Percentiles rank a stretch among this genome's conserved stretches.
These are phyloP conservation scores for Saprolegnia parasitica DNA, from an alignment of 352 stramenopile genomes.

Conservation along the genomic window DNA sequence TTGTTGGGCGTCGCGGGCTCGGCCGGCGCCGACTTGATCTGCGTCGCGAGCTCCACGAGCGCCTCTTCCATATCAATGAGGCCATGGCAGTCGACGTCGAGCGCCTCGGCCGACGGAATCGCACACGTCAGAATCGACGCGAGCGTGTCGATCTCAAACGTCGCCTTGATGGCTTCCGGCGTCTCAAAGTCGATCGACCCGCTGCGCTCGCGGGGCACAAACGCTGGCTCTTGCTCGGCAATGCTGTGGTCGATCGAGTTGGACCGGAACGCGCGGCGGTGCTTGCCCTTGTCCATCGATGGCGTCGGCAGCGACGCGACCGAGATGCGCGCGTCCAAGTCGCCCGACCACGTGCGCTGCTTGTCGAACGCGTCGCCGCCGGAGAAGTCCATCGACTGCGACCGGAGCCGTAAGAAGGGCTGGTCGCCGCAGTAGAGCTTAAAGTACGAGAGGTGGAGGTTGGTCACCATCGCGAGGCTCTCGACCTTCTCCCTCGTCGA, in stretches of 20 bases:
- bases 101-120: slow-evolving; percentile 20
- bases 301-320: neutral
- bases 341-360: slow-evolving; percentile 14
- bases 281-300: neutral
- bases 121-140: slow-evolving; percentile 14
- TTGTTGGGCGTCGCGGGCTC: neutral
- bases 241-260: neutral
- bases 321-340: slow-evolving; percentile 1
- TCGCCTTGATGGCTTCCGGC: slow-evolving; percentile 8
- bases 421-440: slow-evolving; percentile 43
- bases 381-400: slow-evolving; percentile 26
- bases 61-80: slow-evolving; percentile 24
- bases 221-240: neutral
- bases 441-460: slow-evolving; percentile 80
- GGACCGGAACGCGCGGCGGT: neutral
- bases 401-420: slow-evolving; percentile 21
- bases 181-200: slow-evolving; percentile 3
- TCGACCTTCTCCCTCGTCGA: slow-evolving; percentile 75
- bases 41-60: slow-evolving; percentile 8
- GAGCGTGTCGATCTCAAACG: slow-evolving; percentile 13
- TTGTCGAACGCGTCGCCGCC: slow-evolving; percentile 3
- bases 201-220: slow-evolving; percentile 1
- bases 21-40: slow-evolving; percentile 6
- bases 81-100: neutral
- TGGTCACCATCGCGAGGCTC: slow-evolving; percentile 77